Evolutionary conservation across 805 yeast species (phyloP), one percentile per base, ranked within the genome.

Genomic region (Saturnispora hagleri): DNA sequence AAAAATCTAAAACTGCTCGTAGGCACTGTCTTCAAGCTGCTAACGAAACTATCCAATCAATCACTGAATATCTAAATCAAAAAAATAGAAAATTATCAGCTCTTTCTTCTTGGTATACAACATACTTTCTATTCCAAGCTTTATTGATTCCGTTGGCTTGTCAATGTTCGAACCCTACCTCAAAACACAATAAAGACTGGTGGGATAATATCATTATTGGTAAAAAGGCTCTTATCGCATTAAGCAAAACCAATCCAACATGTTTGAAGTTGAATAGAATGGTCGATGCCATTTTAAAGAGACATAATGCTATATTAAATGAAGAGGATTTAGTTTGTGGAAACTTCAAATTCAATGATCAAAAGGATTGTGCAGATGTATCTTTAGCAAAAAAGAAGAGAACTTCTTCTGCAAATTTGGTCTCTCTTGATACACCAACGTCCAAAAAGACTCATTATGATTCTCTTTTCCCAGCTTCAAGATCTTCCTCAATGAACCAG

Each of bases 101-200:
- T 26, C 68, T 80, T 31, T 71, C 79, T 13, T 74, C 78, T 27
- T 82, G 87, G 87, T 78, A 81, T 63, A 77, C 84, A 4, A 76
- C 81, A 0, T 82, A 79, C 59, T 82, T 79, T 62, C 56, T 80
- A 13, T 80, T 81, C 65, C 86, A 82, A 61, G 85, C 86, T 1
- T 74, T 77, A 4, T 64, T 82, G 51, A 77, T 82, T 47, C 81
- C 83, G 8, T 72, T 80, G 49, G 75, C 77, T 9, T 77, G 80
- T 57, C 61, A 75, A 17, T 73, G 79, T 53, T 71, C 80, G 9
- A 81, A 79, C 51, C 75, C 80, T 5, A 58, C 60, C 5, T 73
- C 79, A 13, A 70, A 73, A 47, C 72, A 73, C 57, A 69, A 77
- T 2, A 50, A 48, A 3, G 63, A 62, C 13, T 78, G 82, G 82